phyloP scores from a whole-genome alignment of 2,329 filamentous ascomycete genomes.

The Claviceps quebecensis region DNA sequence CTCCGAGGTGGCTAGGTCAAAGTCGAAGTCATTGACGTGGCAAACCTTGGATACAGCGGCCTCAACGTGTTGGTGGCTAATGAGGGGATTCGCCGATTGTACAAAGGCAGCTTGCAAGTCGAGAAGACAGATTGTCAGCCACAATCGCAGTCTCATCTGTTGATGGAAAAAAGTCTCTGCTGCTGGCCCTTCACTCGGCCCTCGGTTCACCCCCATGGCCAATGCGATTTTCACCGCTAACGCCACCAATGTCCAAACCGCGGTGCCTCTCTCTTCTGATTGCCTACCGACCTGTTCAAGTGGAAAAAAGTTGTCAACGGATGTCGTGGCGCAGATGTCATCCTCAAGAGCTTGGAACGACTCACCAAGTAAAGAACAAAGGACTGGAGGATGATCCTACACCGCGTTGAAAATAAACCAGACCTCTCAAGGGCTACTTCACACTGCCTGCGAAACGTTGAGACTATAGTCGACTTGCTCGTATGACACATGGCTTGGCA shows the following conservation, averaged over 20 bases:
- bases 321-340: neutral
- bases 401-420: conserved; percentile 12
- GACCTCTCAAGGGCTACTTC: conserved; percentile 10
- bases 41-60: neutral
- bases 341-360: neutral
- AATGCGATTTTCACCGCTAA: conserved; percentile 6
- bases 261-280: conserved; percentile 4
- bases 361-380: conserved; percentile 16
- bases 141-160: conserved; percentile 6
- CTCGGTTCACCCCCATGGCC: conserved; percentile 3
- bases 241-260: conserved; percentile 6
- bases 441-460: conserved; percentile 6
- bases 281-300: conserved; percentile 2
- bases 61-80: conserved; percentile 2
- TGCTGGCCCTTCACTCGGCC: neutral
- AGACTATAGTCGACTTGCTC: conserved; percentile 7
- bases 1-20: conserved; percentile 1
- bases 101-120: conserved; percentile 6
- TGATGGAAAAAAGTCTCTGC: conserved; percentile 6
- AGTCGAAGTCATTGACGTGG: conserved; percentile 8
- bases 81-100: conserved; percentile 4
- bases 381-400: conserved; percentile 15
- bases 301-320: neutral
- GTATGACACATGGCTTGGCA: conserved; percentile 8
- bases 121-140: conserved; percentile 6